These are phyloP conservation scores for Rubia peregrina DNA, from an alignment of 305 asterid species.

Conservation along the genomic window DNA sequence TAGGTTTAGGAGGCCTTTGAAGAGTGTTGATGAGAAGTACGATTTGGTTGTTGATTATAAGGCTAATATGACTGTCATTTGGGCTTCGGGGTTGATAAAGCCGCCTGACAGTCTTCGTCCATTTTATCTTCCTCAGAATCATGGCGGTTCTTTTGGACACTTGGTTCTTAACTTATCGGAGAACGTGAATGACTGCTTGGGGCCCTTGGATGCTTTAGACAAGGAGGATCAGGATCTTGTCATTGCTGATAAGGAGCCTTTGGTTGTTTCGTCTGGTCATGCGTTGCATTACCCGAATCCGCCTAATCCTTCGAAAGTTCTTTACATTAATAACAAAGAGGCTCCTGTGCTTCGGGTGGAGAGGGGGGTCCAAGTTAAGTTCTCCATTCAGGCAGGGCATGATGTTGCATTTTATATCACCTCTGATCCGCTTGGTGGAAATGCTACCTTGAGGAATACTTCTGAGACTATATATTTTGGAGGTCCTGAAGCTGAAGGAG, in stretches of 20 bases:
- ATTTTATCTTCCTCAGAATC: conserved; percentile 90
- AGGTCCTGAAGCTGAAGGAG: conserved; percentile 94
- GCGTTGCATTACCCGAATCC: conserved; percentile 93
- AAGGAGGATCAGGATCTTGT: conserved; percentile 95
- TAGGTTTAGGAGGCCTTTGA: conserved; percentile 68
- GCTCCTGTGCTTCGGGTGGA: conserved; percentile 89
- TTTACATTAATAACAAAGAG: conserved; percentile 90
- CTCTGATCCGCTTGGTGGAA: conserved; percentile 95
- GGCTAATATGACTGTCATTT: conserved; percentile 64
- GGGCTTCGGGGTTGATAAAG: conserved; percentile 85
- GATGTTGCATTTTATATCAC: conserved; percentile 88
- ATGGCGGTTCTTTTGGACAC: conserved; percentile 78
- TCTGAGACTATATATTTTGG: conserved; percentile 88
- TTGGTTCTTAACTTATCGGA: conserved; percentile 62
- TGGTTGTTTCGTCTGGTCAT: conserved; percentile 60
- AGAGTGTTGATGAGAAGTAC: conserved; percentile 48
- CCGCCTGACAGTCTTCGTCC: conserved; percentile 92
- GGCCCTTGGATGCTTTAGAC: conserved; percentile 84
- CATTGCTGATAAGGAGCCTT: conserved; percentile 89
- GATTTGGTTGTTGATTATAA: conserved; percentile 49
- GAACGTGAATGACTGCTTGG: conserved; percentile 68
- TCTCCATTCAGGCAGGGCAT: conserved; percentile 96
- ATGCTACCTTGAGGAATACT: conserved; percentile 76
- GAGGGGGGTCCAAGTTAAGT: conserved; percentile 87
- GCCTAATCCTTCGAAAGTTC: conserved; percentile 82